Base-by-base conservation (phyloP, 305 asterid species). In the Plantago lanceolata region DNA sequence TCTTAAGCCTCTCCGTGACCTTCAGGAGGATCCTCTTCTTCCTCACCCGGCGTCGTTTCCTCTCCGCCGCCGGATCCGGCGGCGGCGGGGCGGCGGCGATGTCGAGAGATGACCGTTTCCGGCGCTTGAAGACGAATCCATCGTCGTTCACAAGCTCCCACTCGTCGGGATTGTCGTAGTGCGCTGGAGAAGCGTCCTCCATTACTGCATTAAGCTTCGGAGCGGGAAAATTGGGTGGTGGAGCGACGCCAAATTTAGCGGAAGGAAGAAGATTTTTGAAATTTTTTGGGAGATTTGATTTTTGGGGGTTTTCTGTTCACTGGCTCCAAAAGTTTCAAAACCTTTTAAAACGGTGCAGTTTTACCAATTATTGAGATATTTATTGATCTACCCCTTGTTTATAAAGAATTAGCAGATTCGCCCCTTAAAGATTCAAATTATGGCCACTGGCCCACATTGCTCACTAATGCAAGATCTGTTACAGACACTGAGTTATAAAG, bases 121-220 rank as follows among this genome's bases (percentile, higher is more conserved):
- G 73, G 68, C 94, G 88, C 80, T 71, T 83, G 86, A 75, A 73
- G 18, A 88, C 95, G 69, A 88, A 85, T 1, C 93, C 95, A 49
- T 83, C 90, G 61, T 82, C 89, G 83, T 86, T 79, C 19, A 86
- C 68, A 33, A 91, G 67, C 70, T 86, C 95, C 86, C 89, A 84
- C 2, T 84, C 96, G 67, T 83, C 87, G 50, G 85, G 86, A 20
- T 78, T 71, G 48, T 40, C 76, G 71, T 71, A 71, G 57, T 68
- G 72, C 21, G 69, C 57, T 24, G 74, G 60, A 31, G 73, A 62
- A 12, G 81, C 82, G 87, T 80, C 79, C 66, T 69, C 72, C 62
- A 19, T 37, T 57, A 50, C 26, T 53, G 62, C 62, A 15, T 7
- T 26, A 26, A 48, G 28, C 40, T 28, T 19, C 62, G 8, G 51